These are phyloP conservation scores for Medakamo hakoo DNA, from an alignment of 139 green algal species.

Conservation along the genomic window DNA sequence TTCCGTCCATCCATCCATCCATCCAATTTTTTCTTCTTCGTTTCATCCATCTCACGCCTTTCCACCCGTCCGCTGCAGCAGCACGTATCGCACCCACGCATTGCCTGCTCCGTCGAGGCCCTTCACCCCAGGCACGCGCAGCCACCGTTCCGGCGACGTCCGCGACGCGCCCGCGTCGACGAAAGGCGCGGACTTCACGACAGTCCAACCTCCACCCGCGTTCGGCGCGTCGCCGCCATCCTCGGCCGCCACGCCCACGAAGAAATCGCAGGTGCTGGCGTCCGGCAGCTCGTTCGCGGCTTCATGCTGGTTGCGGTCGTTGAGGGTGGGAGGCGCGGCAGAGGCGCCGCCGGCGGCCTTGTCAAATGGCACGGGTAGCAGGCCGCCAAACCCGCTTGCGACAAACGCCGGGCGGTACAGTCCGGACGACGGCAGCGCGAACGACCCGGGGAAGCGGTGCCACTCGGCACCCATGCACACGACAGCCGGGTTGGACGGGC, in stretches of 20 bases:
- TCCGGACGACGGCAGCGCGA: constrained; percentile 47
- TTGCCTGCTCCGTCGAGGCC: too few relatives aligned
- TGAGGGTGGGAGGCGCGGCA: constrained; percentile 34
- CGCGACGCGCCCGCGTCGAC: constrained; percentile 16
- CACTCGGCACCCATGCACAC: constrained; percentile 65
- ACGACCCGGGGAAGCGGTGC: constrained; percentile 67
- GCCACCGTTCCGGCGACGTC: too few relatives aligned
- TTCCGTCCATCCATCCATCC: background rate
- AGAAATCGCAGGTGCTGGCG: constrained; percentile 14
- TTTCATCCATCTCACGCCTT: background rate
- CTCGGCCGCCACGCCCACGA: constrained; percentile 11
- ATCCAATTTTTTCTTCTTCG: background rate
- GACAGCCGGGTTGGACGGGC: background rate
- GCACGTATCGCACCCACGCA: constrained; percentile 12
- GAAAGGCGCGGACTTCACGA: constrained; percentile 12
- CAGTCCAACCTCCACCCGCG: constrained; percentile 10
- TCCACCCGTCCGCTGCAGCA: constrained; percentile 13
- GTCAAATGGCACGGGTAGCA: constrained; percentile 29
- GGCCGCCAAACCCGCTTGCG: constrained; percentile 42
- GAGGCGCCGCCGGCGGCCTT: constrained; percentile 23
- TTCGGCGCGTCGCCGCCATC: background rate
- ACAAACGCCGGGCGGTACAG: constrained; percentile 53
- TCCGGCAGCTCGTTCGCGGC: constrained; percentile 19
- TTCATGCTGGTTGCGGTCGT: constrained; percentile 31
- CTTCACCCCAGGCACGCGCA: too few relatives aligned